These are phyloP conservation scores for Ajuga reptans DNA, from an alignment of 305 asterid genomes.

Conservation along the genomic window DNA sequence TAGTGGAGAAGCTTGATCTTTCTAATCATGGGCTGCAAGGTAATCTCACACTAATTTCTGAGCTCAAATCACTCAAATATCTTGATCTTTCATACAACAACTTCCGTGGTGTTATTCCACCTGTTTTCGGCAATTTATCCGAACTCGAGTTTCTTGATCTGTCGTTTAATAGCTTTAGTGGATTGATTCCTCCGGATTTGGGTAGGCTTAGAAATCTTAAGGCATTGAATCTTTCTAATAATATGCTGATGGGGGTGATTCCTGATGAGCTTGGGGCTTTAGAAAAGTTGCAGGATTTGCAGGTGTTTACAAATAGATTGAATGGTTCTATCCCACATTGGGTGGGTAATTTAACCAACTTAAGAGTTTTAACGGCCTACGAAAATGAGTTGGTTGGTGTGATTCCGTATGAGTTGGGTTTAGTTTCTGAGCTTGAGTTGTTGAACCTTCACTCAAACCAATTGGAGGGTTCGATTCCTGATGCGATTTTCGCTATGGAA, in stretches of 20 bases:
- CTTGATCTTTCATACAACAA: conserved; percentile 82
- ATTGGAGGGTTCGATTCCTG: conserved; percentile 78
- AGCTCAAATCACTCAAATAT: conserved; percentile 64
- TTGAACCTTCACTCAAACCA: conserved; percentile 84
- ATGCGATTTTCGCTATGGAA: conserved; percentile 56
- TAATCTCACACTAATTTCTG: conserved; percentile 61
- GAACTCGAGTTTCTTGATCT: conserved; percentile 83
- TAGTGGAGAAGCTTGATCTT: conserved; percentile 76
- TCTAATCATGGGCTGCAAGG: conserved; percentile 68
- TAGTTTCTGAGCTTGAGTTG: conserved; percentile 47
- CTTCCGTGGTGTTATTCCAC: conserved; percentile 66
- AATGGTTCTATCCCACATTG: conserved; percentile 73
- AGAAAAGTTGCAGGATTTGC: conserved; percentile 53
- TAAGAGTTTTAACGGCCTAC: conserved; percentile 69
- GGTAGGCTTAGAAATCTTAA: conserved; percentile 48
- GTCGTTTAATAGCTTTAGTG: conserved; percentile 65
- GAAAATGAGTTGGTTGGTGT: conserved; percentile 69
- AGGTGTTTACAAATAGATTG: conserved; percentile 53
- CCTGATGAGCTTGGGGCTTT: conserved; percentile 63
- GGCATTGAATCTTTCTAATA: conserved; percentile 58
- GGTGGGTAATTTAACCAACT: conserved; percentile 60
- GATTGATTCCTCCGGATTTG: conserved; percentile 58
- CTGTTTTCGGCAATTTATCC: conserved; percentile 51
- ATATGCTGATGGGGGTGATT: conserved; percentile 42
- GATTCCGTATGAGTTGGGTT: conserved; percentile 65